Base-by-base conservation (phyloP, 2,329 filamentous ascomycete species). In the Fusarium protoensiforme region DNA sequence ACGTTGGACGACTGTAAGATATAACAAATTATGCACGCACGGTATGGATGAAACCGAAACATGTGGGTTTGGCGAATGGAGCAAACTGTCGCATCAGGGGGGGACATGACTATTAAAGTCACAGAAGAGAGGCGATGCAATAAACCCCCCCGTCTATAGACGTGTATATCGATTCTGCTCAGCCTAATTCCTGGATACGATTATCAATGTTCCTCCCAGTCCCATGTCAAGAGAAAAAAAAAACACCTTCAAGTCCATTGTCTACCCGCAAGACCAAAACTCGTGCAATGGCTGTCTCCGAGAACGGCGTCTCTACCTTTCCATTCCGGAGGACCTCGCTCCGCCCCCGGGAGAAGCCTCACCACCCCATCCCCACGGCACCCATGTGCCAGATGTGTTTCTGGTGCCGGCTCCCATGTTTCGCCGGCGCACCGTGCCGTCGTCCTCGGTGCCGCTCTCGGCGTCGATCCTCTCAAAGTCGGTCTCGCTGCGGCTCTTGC, bases 381-480 rank as follows among this genome's bases (percentile, higher is more conserved):
- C 82, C 87, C 87, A 88, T 1, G 83, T 83, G 2, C 82, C 82
- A n/a, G 80, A 80, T 31, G 74, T 67, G 60, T 70, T 71, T 24
- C 75, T 65, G 53, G 71, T 68, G 38, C 76, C 57, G 20, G 72
- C 75, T 39, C 73, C 71, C 22, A 75, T 72, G 29, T 81, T 72
- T 59, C 80, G 81, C 69, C 79, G 79, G 63, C 81, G 79, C 29
- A 83, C 77, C 20, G 76, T 78, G 11, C 76, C 85, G 35, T 84
- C 86, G 53, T 89, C 89, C 78, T 90, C 91, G 29, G 84, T 85
- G 11, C 87, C 88, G 77, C 91, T 92, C 79, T 95, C 93, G 36
- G 92, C 91, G 71, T 96, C 93, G 75, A 97, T 94, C 80, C 94
- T 93, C 79, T 97, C 95, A 79, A 98, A 98, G 76, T 97, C 96